A percentile compares a stretch with the other conserved stretches of the same genome.
phyloP scores from a whole-genome alignment of 2,329 filamentous ascomycete species.

The Fusarium domesticum region DNA sequence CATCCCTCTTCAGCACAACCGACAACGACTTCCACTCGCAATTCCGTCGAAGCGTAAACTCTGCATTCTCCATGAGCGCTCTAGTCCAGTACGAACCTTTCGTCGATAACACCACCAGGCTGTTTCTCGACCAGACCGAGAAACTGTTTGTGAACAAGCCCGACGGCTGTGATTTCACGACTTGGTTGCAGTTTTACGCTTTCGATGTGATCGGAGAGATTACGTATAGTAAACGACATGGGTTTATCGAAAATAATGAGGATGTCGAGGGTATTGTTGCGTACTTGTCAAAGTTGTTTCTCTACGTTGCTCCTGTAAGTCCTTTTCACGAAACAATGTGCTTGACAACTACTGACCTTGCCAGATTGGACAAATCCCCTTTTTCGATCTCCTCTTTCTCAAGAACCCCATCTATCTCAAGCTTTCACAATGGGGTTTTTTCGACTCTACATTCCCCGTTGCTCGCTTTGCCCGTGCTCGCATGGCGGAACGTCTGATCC shows the following conservation, averaged over 20 bases:
- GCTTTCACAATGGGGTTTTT: constrained; percentile 63
- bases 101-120: constrained; percentile 69
- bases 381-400: constrained; percentile 64
- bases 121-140: constrained; percentile 65
- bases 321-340: accelerated
- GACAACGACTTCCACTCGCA: constrained; percentile 73
- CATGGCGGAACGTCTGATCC: constrained; percentile 59
- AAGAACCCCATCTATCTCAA: constrained; percentile 74
- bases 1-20: constrained; percentile 73
- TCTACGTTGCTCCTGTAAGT: constrained; percentile 65
- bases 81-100: constrained; percentile 77
- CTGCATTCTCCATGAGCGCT: constrained; percentile 73
- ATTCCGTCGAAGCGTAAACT: constrained; percentile 72
- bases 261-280: constrained; percentile 72
- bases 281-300: constrained; percentile 62
- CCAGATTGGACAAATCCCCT: constrained; percentile 70
- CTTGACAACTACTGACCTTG: neutral
- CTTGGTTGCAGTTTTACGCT: constrained; percentile 77
- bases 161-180: constrained; percentile 54
- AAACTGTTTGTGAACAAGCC: constrained; percentile 48
- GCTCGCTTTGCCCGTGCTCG: constrained; percentile 68
- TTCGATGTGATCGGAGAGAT: constrained; percentile 80
- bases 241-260: constrained; percentile 70
- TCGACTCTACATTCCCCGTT: constrained; percentile 68
- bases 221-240: constrained; percentile 71